Conservation (phyloP, 495 filamentous ascomycete genomes). For the Lasiosphaeria ovina region DNA sequence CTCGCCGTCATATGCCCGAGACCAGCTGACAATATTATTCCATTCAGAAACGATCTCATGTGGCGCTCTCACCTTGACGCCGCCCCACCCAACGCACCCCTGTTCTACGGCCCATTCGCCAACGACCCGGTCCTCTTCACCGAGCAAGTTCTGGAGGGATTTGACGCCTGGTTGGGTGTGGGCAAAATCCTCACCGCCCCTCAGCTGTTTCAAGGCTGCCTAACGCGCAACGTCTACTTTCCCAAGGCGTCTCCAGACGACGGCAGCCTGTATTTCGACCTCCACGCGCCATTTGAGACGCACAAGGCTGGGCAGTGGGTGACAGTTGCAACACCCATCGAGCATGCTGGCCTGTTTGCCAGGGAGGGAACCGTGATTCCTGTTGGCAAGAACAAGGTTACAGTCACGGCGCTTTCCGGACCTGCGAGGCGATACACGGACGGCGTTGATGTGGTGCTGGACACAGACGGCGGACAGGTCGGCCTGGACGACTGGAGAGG, state of each 20-base stretch:
- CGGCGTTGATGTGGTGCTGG: not conserved
- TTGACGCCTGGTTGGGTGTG: constrained; percentile 12
- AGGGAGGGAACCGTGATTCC: constrained; percentile 11
- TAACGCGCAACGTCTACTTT: constrained; percentile 5
- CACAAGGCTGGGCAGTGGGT: constrained; percentile 6
- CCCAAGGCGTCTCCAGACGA: constrained; percentile 4
- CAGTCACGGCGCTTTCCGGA: constrained; percentile 5
- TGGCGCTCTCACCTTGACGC: constrained; percentile 6
- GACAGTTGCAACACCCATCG: constrained; percentile 4
- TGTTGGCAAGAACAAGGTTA: constrained; percentile 4
- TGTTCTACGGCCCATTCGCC: constrained; percentile 15
- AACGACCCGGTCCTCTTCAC: constrained; percentile 3
- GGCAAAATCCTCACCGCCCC: constrained; percentile 9
- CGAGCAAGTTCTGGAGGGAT: not conserved
- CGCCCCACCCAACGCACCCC: constrained; percentile 8
- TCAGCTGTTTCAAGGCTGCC: constrained; percentile 3
- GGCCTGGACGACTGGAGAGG: constrained; percentile 11
- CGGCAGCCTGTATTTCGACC: constrained; percentile 7
- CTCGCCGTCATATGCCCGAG: too few relatives aligned
- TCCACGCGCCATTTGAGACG: constrained; percentile 1
- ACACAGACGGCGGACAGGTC: constrained; percentile 4
- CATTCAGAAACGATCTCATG: constrained; percentile 10
- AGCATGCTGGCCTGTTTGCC: constrained; percentile 8
- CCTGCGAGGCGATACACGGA: constrained; percentile 3
- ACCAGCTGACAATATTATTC: too few relatives aligned